phyloP scores from a whole-genome alignment of 306 rosid genomes.

The Fagus crenata region DNA sequence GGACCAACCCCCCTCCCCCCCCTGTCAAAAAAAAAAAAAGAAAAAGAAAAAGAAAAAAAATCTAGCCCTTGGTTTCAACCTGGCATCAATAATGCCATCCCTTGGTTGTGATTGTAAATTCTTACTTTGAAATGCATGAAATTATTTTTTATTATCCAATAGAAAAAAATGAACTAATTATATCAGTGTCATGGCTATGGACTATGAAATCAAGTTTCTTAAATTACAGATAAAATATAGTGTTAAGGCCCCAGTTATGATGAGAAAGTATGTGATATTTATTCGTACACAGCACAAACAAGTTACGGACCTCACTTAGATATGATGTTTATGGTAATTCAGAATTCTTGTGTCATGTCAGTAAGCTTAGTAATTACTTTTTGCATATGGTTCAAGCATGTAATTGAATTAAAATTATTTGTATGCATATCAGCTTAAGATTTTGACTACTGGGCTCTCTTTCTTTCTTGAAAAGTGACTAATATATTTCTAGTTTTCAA shows the following conservation, averaged over 20 bases:
- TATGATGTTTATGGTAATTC: background rate
- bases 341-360: background rate
- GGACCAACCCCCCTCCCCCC: too few relatives aligned
- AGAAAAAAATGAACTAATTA: background rate
- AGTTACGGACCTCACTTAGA: background rate
- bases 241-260: too few relatives aligned
- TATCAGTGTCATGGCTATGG: background rate
- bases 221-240: background rate
- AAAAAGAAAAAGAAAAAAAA: too few relatives aligned
- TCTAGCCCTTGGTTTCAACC: background rate
- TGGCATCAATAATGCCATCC: background rate
- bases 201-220: background rate
- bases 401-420: constrained; percentile 7
- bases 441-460: background rate
- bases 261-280: too few relatives aligned
- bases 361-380: background rate
- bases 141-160: background rate
- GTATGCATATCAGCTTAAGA: background rate
- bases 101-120: background rate
- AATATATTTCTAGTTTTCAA: constrained; percentile 29
- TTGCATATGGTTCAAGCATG: constrained; percentile 18
- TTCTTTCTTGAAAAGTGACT: constrained; percentile 10
- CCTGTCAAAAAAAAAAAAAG: too few relatives aligned
- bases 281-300: too few relatives aligned
- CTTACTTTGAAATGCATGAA: background rate